phyloP scores from a whole-genome alignment of 345 rosid genomes.

The Sonneratia alba region DNA sequence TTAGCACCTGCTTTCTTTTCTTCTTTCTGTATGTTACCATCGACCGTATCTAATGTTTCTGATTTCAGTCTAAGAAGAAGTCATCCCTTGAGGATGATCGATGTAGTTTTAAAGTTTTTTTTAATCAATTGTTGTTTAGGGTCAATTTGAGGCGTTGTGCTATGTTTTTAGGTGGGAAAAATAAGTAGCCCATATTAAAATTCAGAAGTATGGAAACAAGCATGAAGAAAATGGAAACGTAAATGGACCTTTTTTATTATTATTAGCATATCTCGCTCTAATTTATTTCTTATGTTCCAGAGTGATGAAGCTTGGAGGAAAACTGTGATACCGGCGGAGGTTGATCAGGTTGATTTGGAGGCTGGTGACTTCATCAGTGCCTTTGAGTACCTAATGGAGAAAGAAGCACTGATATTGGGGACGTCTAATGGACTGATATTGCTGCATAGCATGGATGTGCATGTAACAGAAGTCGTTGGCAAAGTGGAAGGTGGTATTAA shows the following conservation, averaged over 20 bases:
- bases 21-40: too few species aligned
- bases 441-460: slow-evolving; percentile 49
- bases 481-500: slow-evolving; percentile 75
- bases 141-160: not conserved
- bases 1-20: too few species aligned
- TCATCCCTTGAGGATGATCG: not conserved
- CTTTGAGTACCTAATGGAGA: slow-evolving; percentile 84
- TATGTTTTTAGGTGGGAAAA: not conserved
- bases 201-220: not conserved
- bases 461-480: slow-evolving; percentile 67
- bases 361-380: slow-evolving; percentile 53
- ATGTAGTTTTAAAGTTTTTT: not conserved
- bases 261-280: not conserved
- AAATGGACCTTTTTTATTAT: not conserved
- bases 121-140: not conserved
- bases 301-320: slow-evolving; percentile 34
- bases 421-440: slow-evolving; percentile 58
- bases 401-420: slow-evolving; percentile 77
- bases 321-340: slow-evolving; percentile 30
- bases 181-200: not conserved
- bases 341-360: slow-evolving; percentile 50
- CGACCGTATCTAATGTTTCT: not conserved
- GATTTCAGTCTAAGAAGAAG: not conserved
- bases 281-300: slow-evolving; percentile 18
- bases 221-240: not conserved